Evolutionary conservation across 805 yeast genomes (phyloP).

Genomic region (Saccharomycopsis fibuligera): DNA sequence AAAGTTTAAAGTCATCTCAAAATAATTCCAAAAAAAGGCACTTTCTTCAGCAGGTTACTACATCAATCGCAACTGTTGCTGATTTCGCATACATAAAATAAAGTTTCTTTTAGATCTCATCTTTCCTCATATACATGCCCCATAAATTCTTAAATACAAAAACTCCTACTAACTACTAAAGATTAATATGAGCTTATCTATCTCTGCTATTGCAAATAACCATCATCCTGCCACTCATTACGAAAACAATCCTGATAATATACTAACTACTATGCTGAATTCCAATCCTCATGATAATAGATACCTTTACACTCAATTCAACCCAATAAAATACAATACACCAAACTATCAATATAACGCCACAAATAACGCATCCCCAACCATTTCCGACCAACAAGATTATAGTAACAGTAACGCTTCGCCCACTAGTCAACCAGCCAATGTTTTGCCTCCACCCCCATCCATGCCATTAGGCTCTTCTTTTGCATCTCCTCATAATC

Average conservation of each 20-base stretch:
- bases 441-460: background rate
- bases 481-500: too few species aligned
- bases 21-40: too few species aligned
- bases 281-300: constrained; percentile 6
- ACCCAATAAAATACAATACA: background rate
- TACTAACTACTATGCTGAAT: constrained; percentile 1
- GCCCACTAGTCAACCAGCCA: background rate
- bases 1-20: background rate
- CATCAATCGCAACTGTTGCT: background rate
- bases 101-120: too few species aligned
- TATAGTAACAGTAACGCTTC: background rate
- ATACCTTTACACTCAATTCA: constrained; percentile 8
- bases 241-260: background rate
- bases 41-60: too few species aligned
- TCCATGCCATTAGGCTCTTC: background rate
- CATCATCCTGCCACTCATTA: background rate
- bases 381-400: background rate
- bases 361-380: background rate
- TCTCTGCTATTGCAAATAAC: constrained; percentile 5
- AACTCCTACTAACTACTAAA: background rate
- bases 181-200: constrained; percentile 10
- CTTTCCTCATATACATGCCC: background rate
- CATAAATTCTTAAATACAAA: background rate
- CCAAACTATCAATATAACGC: background rate
- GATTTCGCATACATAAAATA: background rate